phyloP scores from a whole-genome alignment of 1,284 basidiomycete species.

The Mycena sp. region DNA sequence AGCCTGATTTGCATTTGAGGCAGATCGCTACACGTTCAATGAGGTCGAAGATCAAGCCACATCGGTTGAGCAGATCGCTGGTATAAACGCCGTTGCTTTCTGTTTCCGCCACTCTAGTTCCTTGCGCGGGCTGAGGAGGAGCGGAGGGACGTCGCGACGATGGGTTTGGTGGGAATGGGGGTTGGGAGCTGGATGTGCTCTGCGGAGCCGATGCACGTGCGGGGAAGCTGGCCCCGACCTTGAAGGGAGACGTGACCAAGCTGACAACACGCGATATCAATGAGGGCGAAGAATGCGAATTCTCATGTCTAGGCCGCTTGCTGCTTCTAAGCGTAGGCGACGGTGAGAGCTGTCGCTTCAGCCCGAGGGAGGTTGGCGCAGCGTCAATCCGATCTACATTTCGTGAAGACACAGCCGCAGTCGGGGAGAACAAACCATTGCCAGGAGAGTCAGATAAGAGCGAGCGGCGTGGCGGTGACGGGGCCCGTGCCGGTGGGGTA shows the following conservation, averaged over 20 bases:
- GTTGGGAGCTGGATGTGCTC: neutral
- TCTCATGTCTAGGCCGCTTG: constrained; percentile 1
- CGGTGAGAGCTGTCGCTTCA: neutral
- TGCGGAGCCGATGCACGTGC: neutral
- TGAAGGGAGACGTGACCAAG: neutral
- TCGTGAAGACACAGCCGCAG: neutral
- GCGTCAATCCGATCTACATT: neutral
- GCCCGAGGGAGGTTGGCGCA: neutral
- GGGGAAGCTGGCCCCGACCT: neutral
- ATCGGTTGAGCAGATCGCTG: neutral
- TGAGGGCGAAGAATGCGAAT: neutral
- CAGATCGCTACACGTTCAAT: neutral
- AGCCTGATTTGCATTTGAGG: neutral
- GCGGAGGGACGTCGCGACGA: neutral
- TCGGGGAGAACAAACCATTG: neutral
- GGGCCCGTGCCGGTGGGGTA: neutral
- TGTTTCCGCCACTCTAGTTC: neutral
- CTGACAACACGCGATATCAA: neutral
- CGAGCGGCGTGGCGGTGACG: neutral
- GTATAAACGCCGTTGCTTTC: neutral
- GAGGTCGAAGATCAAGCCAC: neutral
- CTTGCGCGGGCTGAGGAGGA: neutral
- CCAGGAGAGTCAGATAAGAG: neutral
- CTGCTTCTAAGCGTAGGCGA: neutral
- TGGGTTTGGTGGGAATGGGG: neutral